A percentile compares a stretch with the other conserved stretches of the same genome.
Conservation (phyloP, 169 alveolate species). For the Cryptosporidium ubiquitum region DNA sequence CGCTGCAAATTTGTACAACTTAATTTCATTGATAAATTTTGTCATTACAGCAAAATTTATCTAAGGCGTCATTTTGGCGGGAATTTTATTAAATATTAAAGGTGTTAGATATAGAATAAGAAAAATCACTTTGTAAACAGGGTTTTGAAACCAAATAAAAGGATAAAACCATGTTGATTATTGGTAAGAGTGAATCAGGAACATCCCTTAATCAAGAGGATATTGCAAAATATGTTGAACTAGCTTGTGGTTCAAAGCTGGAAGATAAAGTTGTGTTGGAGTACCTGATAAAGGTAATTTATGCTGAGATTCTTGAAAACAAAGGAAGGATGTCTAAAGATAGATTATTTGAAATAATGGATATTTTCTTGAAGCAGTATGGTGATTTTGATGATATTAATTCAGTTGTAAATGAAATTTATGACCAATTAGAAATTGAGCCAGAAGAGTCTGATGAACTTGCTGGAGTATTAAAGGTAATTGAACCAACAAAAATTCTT, state of each 20-base stretch:
- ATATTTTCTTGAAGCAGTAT: conserved; percentile 10
- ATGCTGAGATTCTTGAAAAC: conserved; percentile 30
- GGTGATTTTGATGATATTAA: conserved; percentile 8
- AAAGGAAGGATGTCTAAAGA: conserved; percentile 45
- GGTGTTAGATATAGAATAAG: background rate
- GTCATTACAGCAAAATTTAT: too few relatives aligned
- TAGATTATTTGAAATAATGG: conserved; percentile 28
- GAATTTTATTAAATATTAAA: background rate
- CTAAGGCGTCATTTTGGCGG: background rate
- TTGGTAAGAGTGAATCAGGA: background rate
- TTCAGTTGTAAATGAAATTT: conserved; percentile 9
- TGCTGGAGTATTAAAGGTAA: conserved; percentile 14
- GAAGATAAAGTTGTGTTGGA: conserved; percentile 41
- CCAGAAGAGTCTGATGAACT: conserved; percentile 24
- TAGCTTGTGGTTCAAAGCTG: conserved; percentile 20
- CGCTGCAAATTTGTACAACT: background rate
- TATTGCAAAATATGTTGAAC: background rate
- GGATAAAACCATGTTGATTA: background rate
- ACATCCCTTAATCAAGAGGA: background rate
- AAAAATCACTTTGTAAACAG: background rate
- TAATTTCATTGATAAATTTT: background rate
- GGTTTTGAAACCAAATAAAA: background rate
- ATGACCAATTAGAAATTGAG: conserved; percentile 6
- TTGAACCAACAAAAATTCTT: conserved; percentile 58
- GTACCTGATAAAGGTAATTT: conserved; percentile 22